Conservation (phyloP, 2,329 filamentous ascomycete species). For the Ilyonectria robusta region DNA sequence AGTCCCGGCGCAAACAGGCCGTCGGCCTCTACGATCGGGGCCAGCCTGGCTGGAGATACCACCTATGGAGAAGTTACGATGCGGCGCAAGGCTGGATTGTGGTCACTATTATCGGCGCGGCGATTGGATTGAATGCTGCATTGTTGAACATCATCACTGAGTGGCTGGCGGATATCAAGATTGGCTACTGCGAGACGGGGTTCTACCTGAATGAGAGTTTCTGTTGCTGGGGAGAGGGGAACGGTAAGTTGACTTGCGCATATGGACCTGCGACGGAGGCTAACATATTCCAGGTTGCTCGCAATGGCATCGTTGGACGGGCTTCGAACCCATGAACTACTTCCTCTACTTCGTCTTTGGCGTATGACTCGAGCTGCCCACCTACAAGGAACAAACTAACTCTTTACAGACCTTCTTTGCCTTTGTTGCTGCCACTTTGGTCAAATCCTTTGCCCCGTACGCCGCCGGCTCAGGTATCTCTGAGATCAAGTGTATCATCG, state of each 20-base stretch:
- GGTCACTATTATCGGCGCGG: constrained; percentile 91
- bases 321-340: constrained; percentile 85
- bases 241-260: constrained; percentile 66
- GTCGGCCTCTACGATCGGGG: constrained; percentile 80
- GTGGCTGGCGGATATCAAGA: constrained; percentile 95
- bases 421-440: constrained; percentile 84
- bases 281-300: constrained; percentile 73
- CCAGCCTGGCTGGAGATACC: constrained; percentile 82
- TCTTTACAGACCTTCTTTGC: constrained; percentile 78
- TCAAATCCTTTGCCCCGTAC: constrained; percentile 94
- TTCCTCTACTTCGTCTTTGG: constrained; percentile 89
- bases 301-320: constrained; percentile 92
- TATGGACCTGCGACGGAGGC: not conserved
- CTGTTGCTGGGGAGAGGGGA: constrained; percentile 97
- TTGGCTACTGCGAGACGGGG: constrained; percentile 94
- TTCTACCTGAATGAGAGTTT: constrained; percentile 99
- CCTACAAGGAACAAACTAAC: constrained; percentile 20
- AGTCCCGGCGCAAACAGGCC: constrained; percentile 79
- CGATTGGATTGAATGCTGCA: constrained; percentile 93
- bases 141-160: constrained; percentile 96
- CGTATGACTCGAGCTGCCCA: constrained; percentile 59
- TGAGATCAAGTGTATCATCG: constrained; percentile 99
- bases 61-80: constrained; percentile 89
- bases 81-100: constrained; percentile 99
- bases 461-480: constrained; percentile 97